Percentiles rank a stretch among this genome's conserved stretches.
Conservation (phyloP, 202 grass and related monocot species). For the Elaeis oleifera region DNA sequence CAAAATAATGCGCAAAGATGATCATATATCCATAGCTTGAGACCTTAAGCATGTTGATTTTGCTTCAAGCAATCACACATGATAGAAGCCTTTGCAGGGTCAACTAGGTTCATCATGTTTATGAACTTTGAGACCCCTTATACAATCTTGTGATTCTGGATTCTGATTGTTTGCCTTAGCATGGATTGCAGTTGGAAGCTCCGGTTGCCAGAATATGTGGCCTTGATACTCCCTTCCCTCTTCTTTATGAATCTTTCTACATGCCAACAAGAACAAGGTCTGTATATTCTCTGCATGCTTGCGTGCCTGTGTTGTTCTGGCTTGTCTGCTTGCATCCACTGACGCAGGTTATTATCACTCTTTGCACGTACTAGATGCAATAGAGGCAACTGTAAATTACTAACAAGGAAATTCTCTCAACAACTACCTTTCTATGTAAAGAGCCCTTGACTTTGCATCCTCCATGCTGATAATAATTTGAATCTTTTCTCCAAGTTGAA, state of each 20-base stretch:
- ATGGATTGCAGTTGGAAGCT: conserved; percentile 63
- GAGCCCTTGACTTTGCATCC: no score
- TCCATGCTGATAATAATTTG: no score
- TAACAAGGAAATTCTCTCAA: conserved; percentile 6
- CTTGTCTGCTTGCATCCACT: background rate
- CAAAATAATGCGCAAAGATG: no score
- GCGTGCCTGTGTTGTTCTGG: no score
- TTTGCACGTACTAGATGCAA: conserved; percentile 59
- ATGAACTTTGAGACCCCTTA: background rate
- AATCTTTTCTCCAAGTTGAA: no score
- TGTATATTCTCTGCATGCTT: background rate
- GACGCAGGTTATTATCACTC: background rate
- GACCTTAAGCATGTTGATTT: no score
- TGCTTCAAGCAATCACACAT: no score
- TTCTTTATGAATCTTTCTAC: conserved; percentile 90
- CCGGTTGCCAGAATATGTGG: conserved; percentile 78
- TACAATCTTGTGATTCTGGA: background rate
- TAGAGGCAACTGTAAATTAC: conserved; percentile 80
- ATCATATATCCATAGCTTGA: no score
- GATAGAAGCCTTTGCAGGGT: no score
- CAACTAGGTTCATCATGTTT: background rate
- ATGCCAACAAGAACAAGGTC: conserved; percentile 96
- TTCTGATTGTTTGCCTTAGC: background rate
- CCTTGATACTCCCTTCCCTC: conserved; percentile 88
- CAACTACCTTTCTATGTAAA: no score